Conservation (phyloP, 176 grass and related monocot genomes). For the Oryza glumipatula region DNA sequence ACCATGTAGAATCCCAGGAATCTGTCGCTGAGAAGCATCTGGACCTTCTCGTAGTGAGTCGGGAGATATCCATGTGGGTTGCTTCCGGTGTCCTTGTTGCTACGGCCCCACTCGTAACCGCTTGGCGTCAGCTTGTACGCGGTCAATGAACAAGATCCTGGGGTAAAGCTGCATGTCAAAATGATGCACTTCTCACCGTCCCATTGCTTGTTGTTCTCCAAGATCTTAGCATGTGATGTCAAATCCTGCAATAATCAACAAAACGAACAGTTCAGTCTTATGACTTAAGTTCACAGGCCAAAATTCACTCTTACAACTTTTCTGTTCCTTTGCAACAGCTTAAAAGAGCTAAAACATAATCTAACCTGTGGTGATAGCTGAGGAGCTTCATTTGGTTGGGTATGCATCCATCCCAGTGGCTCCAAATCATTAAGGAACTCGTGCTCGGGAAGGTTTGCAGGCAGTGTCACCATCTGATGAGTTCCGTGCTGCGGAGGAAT, state of each 20-base stretch:
- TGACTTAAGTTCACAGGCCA: neutral
- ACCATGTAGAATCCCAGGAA: slow-evolving; percentile 99
- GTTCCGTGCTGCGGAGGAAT: slow-evolving; percentile 93
- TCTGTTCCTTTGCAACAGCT: neutral
- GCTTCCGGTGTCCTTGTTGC: slow-evolving; percentile 98
- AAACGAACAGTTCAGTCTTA: slow-evolving; percentile 22
- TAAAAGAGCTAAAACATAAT: neutral
- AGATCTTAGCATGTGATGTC: slow-evolving; percentile 75
- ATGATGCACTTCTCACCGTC: slow-evolving; percentile 99
- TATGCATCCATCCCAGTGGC: slow-evolving; percentile 97
- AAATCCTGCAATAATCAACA: slow-evolving; percentile 68
- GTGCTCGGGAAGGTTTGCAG: slow-evolving; percentile 87
- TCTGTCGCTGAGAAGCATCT: slow-evolving; percentile 98
- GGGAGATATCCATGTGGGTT: slow-evolving; percentile 97
- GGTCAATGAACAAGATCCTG: slow-evolving; percentile 93
- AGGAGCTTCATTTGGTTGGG: slow-evolving; percentile 95
- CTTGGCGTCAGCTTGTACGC: slow-evolving; percentile 95
- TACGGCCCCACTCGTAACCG: slow-evolving; percentile 92
- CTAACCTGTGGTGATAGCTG: slow-evolving; percentile 95
- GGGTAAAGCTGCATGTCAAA: slow-evolving; percentile 94
- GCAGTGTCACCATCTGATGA: slow-evolving; percentile 94
- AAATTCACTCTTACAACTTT: neutral
- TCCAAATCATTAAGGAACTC: slow-evolving; percentile 96
- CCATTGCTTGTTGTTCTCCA: slow-evolving; percentile 97
- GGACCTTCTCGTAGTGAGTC: slow-evolving; percentile 98